A percentile compares a stretch with the other conserved stretches of the same genome.
Evolutionary conservation across 2,329 filamentous ascomycete species (phyloP).

Genomic region (Neofusicoccum parvum): DNA sequence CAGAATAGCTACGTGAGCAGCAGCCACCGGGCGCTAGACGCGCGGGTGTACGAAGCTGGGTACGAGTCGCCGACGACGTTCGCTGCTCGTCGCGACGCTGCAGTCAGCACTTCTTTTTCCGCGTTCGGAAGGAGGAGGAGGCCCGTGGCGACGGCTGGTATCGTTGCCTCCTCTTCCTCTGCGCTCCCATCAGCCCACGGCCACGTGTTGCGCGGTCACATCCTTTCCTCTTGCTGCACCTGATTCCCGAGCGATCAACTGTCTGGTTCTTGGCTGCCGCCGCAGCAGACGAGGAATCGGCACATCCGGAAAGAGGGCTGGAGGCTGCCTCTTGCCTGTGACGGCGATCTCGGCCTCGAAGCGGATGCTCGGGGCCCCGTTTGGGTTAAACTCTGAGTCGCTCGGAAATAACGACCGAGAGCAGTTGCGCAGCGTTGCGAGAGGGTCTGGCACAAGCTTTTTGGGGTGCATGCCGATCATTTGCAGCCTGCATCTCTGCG

Average conservation of each 20-base stretch:
- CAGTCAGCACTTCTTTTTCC: background rate
- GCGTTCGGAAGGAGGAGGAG: background rate
- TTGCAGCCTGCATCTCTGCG: too few species aligned
- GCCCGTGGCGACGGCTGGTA: background rate
- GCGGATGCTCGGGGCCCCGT: background rate
- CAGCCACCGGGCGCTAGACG: background rate
- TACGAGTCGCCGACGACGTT: too few species aligned
- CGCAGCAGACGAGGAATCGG: background rate
- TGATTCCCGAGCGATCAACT: too few species aligned
- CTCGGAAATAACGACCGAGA: background rate
- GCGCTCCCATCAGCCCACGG: background rate
- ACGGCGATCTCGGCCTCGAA: too few species aligned
- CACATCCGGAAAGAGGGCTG: too few species aligned
- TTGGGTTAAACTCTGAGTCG: background rate
- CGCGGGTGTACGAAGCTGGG: background rate
- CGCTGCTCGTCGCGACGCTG: too few species aligned
- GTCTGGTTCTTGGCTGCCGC: too few species aligned
- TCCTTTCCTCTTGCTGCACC: background rate
- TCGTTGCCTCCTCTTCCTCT: background rate
- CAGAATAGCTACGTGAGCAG: background rate
- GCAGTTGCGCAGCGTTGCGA: background rate
- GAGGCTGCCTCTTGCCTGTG: background rate
- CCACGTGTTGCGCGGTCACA: background rate
- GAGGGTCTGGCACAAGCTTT: slow-evolving; percentile 7
- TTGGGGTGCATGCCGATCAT: slow-evolving; percentile 5